Conservation (phyloP, 2,329 filamentous ascomycete genomes). For the Pochonia chlamydosporia region DNA sequence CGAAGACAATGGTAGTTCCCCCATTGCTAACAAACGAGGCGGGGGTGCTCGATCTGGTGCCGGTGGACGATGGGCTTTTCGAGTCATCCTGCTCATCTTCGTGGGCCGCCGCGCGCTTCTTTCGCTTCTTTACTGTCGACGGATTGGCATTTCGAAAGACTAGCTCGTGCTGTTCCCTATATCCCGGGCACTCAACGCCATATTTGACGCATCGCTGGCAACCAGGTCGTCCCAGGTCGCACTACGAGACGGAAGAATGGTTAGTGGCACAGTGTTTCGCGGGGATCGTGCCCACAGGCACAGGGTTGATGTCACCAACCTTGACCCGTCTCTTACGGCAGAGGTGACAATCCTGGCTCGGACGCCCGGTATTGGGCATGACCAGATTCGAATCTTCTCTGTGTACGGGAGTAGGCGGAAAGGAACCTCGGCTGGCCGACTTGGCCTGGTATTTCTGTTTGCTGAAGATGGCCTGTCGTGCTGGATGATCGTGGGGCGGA, state of each 20-base stretch:
- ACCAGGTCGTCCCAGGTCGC: constrained; percentile 31
- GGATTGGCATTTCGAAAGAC: constrained; percentile 31
- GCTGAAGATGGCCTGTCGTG: no score
- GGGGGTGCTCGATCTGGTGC: not conserved
- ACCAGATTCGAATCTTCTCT: no score
- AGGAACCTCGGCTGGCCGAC: no score
- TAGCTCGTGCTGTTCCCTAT: constrained; percentile 32
- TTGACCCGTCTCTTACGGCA: constrained; percentile 35
- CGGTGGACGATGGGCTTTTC: not conserved
- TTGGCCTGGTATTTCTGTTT: not conserved
- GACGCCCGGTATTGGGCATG: constrained; percentile 36
- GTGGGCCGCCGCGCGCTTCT: constrained; percentile 17
- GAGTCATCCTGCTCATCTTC: not conserved
- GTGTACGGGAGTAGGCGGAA: no score
- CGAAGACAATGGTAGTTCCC: constrained; percentile 9
- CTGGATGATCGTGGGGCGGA: no score
- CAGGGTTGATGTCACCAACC: constrained; percentile 19
- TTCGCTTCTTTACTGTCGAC: constrained; percentile 22
- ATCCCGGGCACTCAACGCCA: constrained; percentile 32
- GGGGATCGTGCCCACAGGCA: not conserved
- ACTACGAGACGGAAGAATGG: constrained; percentile 18
- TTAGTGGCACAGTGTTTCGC: not conserved
- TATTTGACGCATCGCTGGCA: constrained; percentile 36
- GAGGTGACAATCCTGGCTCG: constrained; percentile 35
- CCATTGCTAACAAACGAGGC: constrained; percentile 5